Conservation (phyloP, 805 yeast species). For the Yamadazyma kitorensis region DNA sequence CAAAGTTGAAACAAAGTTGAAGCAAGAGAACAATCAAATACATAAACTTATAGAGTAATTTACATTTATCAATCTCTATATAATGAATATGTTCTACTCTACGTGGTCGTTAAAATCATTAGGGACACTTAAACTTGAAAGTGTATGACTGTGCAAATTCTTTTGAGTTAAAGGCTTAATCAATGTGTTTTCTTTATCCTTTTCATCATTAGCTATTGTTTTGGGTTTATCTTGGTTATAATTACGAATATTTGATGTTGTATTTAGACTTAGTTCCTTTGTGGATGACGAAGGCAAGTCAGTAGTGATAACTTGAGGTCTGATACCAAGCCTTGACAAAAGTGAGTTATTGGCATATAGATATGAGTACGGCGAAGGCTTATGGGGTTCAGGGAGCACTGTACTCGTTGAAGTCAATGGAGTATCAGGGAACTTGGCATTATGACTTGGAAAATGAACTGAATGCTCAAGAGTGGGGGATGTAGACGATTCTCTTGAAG, state of each 20-base stretch:
- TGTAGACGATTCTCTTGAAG: background rate
- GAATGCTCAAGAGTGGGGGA: background rate
- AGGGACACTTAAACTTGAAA: constrained; percentile 12
- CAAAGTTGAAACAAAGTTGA: too few species aligned
- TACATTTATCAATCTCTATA: constrained; percentile 1
- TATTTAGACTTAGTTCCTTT: constrained; percentile 9
- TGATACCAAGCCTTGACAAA: constrained; percentile 37
- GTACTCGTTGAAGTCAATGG: constrained; percentile 35
- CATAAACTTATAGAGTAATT: background rate
- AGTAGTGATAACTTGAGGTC: constrained; percentile 39
- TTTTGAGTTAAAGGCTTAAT: constrained; percentile 26
- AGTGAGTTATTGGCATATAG: constrained; percentile 31
- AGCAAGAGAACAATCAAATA: too few species aligned
- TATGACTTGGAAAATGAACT: constrained; percentile 19
- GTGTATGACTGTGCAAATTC: constrained; percentile 26
- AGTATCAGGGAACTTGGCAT: constrained; percentile 28
- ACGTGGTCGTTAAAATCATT: constrained; percentile 18
- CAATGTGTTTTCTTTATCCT: constrained; percentile 14
- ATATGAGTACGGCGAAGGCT: constrained; percentile 26
- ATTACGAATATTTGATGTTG: constrained; percentile 4
- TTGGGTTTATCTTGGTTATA: background rate
- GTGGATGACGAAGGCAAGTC: constrained; percentile 22
- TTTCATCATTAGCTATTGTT: constrained; percentile 11
- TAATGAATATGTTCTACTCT: constrained; percentile 12
- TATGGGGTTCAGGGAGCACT: constrained; percentile 17